Evolutionary conservation across 2,329 filamentous ascomycete genomes (phyloP).

Genomic region (Hymenoscyphus scutula): DNA sequence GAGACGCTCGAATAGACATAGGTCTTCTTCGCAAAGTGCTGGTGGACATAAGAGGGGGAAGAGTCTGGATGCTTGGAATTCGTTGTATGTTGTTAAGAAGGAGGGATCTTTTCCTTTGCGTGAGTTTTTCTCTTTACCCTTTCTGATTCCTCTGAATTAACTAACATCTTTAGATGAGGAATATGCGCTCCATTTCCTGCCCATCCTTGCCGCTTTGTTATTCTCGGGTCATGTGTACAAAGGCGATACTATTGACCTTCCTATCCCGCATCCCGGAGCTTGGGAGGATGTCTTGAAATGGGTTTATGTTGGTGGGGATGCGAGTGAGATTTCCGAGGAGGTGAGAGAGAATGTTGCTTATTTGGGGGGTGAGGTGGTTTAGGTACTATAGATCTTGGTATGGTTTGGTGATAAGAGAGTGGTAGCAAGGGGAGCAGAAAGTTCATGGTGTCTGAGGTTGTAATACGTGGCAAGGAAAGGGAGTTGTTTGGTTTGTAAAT

Average conservation of each 20-base stretch:
- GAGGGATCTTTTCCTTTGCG: conserved; percentile 44
- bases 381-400: no score
- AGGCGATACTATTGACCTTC: conserved; percentile 56
- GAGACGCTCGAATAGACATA: conserved; percentile 23
- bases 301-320: conserved; percentile 51
- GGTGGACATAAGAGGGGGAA: background rate
- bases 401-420: no score
- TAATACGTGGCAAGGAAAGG: no score
- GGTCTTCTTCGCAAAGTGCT: conserved; percentile 19
- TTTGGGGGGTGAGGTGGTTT: conserved; percentile 44
- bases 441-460: no score
- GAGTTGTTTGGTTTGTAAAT: no score
- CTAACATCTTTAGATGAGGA: conserved; percentile 48
- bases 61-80: background rate
- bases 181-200: conserved; percentile 49
- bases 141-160: no score
- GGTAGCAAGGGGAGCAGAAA: no score
- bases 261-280: conserved; percentile 53
- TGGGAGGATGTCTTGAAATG: conserved; percentile 56
- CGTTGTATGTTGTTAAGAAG: background rate
- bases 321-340: conserved; percentile 40
- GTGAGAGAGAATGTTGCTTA: conserved; percentile 54
- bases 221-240: conserved; percentile 50
- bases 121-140: conserved; percentile 37
- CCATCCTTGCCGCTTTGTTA: conserved; percentile 54